Percentiles rank a stretch among this genome's conserved stretches.
phyloP scores from a whole-genome alignment of 2,329 filamentous ascomycete genomes.

The Orbilia quercus region DNA sequence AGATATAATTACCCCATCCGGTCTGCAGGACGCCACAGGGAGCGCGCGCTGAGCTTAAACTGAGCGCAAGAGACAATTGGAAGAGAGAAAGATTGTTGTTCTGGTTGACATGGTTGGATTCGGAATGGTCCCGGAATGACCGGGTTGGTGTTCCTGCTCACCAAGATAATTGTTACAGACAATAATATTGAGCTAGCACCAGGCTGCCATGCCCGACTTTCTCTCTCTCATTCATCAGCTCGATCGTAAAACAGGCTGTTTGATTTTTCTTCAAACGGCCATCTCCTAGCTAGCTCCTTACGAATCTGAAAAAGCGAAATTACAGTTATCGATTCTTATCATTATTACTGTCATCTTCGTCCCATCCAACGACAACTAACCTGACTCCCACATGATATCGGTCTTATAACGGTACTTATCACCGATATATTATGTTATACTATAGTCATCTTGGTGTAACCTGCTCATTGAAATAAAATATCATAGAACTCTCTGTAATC shows the following conservation, averaged over 20 bases:
- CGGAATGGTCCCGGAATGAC: conserved; percentile 51
- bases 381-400: too few species aligned
- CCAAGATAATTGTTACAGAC: conserved; percentile 21
- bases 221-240: not conserved
- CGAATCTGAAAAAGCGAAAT: conserved; percentile 32
- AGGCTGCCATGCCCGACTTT: conserved; percentile 20
- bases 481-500: too few species aligned
- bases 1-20: conserved; percentile 43
- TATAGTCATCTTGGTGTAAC: too few species aligned
- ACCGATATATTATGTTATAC: too few species aligned
- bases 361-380: not conserved
- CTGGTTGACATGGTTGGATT: conserved; percentile 15
- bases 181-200: conserved; percentile 3
- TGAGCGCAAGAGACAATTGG: conserved; percentile 31
- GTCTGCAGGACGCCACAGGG: conserved; percentile 21
- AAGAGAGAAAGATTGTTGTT: too few species aligned
- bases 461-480: too few species aligned
- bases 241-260: conserved; percentile 57
- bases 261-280: conserved; percentile 47
- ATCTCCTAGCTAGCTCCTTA: too few species aligned
- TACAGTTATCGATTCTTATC: conserved; percentile 1
- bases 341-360: too few species aligned
- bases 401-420: too few species aligned
- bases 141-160: conserved; percentile 53
- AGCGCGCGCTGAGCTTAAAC: conserved; percentile 43